These are phyloP conservation scores for Leersia perrieri DNA, from an alignment of 176 grass and related monocot species.

Conservation along the genomic window DNA sequence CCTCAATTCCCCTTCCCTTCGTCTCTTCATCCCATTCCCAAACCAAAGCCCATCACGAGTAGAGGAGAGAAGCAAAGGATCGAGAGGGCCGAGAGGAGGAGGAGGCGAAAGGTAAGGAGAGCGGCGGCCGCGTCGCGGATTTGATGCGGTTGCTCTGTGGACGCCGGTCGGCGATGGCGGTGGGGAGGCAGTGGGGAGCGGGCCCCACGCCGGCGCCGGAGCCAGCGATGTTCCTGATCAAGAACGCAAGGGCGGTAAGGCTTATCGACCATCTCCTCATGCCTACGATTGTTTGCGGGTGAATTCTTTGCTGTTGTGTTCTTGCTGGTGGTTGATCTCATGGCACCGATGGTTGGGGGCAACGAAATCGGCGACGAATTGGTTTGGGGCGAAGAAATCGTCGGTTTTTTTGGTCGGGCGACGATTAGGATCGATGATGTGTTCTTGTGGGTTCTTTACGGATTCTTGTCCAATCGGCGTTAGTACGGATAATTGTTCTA, in stretches of 20 bases:
- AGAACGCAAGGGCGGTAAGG: conserved; percentile 38
- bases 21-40: no score
- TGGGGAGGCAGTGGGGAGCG: conserved; percentile 34
- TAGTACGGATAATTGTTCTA: not conserved
- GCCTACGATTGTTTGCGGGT: no score
- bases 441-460: not conserved
- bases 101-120: not conserved
- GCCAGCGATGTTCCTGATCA: conserved; percentile 16
- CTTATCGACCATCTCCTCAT: not conserved
- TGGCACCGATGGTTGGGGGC: no score
- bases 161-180: conserved; percentile 32
- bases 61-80: no score
- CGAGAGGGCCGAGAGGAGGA: not conserved
- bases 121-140: not conserved
- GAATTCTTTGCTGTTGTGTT: no score
- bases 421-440: not conserved
- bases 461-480: not conserved
- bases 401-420: not conserved
- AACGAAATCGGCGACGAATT: no score
- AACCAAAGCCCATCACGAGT: no score
- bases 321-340: not conserved
- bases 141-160: not conserved
- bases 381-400: no score
- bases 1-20: no score
- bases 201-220: not conserved